phyloP scores from a whole-genome alignment of 148 eudicot species.

The Mesembryanthemum crystallinum region DNA sequence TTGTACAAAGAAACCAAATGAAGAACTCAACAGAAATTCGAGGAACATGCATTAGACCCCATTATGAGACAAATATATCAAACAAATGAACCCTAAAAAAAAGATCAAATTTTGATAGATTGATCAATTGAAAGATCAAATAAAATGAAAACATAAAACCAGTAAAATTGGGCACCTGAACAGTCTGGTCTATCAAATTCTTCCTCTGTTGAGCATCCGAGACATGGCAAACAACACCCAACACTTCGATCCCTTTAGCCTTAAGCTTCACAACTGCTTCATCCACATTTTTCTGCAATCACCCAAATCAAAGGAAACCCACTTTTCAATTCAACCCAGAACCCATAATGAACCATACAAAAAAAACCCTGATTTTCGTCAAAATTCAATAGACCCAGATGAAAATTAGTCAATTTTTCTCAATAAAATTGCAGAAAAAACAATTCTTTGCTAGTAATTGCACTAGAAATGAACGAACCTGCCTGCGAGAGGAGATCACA shows the following conservation, averaged over 20 bases:
- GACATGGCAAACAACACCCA: conserved; percentile 92
- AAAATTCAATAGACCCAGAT: conserved; percentile 11
- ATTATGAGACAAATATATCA: neutral
- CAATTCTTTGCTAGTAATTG: neutral
- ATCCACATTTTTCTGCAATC: conserved; percentile 76
- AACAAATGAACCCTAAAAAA: neutral
- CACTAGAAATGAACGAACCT: conserved; percentile 35
- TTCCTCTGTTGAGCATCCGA: conserved; percentile 78
- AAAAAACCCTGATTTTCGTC: neutral
- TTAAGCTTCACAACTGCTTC: conserved; percentile 81
- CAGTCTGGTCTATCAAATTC: conserved; percentile 63
- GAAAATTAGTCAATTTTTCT: neutral
- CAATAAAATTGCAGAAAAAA: too few species aligned
- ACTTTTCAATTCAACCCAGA: neutral
- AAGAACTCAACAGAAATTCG: neutral
- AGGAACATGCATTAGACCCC: too few species aligned
- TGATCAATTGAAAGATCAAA: neutral
- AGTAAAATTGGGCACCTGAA: conserved; percentile 39
- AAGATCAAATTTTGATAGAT: neutral
- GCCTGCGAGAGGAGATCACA: conserved; percentile 79
- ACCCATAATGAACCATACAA: neutral
- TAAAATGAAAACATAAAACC: neutral
- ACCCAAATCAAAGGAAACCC: conserved; percentile 25
- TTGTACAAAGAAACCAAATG: too few species aligned
- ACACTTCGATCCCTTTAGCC: conserved; percentile 61